Base-by-base conservation (phyloP, 352 stramenopile genomes). In the Phytophthora vignae region DNA sequence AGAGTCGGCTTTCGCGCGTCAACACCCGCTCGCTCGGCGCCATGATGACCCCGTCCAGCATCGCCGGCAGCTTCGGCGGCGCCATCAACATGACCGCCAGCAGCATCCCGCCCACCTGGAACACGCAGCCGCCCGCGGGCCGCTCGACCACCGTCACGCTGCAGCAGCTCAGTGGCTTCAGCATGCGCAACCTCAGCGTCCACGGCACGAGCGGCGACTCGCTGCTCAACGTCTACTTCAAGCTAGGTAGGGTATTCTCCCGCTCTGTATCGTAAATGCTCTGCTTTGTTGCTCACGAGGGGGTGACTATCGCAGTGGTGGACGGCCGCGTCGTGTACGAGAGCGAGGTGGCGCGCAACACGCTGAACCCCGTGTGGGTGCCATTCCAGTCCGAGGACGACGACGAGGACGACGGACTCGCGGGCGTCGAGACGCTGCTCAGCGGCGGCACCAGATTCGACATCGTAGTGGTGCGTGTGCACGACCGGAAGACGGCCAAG, bases 281-380 rank as follows among this genome's bases (percentile, higher is more conserved):
- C 6, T 36, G 49, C 15, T 55, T 14, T 55, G 19, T 7, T 54
- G 15, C 27, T 53, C 17, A 21, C 40, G 3, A 50, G 12, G 42
- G n/a, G 12, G n/a, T 31, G 25, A 40, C 60, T 31, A 8, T 31
- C 33, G 29, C 62, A 94, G 87, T 91, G 53, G 74, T 95, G 46
- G 87, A 93, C 54, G 73, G 76, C 17, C 84, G 82, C 14, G 76
- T 90, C 22, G 73, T 93, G 48, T 95, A 95, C 55, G 79, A 90
- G 67, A 95, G 87, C 55, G 87, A 95, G 67, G 78, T 92, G 42
- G 85, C 78, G 60, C 77, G 75, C 40, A 82, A 78, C 56, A 95
- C 87, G 44, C 74, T 95, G 17, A 95, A 95, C 67, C 87, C 87
- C 11, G 85, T 95, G 67, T 95, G 87, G 87, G 81, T 95, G 67